Conservation (phyloP, 345 rosid genomes). For the Raphanus sativus region DNA sequence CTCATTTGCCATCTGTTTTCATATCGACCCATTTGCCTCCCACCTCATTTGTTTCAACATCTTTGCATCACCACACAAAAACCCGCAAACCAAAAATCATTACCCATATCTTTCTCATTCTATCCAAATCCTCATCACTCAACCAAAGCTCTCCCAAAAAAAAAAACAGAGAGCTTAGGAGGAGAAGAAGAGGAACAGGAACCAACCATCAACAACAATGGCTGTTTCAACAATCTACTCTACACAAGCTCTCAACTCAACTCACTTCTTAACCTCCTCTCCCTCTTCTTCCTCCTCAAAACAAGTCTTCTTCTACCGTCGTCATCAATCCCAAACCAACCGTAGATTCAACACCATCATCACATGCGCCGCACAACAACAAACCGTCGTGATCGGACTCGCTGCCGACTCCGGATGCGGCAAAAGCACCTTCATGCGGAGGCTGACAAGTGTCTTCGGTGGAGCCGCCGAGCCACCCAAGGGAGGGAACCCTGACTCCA, state of each 20-base stretch:
- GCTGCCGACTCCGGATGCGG: slow-evolving; percentile 98
- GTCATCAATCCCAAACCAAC: slow-evolving; percentile 21
- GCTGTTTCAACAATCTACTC: slow-evolving; percentile 74
- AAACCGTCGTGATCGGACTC: slow-evolving; percentile 81
- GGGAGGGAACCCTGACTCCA: slow-evolving; percentile 97
- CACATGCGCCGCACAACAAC: slow-evolving; percentile 60
- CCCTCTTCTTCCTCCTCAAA: slow-evolving; percentile 50
- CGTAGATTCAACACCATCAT: slow-evolving; percentile 46
- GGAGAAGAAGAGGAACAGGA: slow-evolving; percentile 33
- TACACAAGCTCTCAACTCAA: slow-evolving; percentile 63
- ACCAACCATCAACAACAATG: slow-evolving; percentile 41
- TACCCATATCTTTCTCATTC: slow-evolving; percentile 33
- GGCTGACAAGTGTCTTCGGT: slow-evolving; percentile 89
- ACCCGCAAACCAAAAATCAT: slow-evolving; percentile 28
- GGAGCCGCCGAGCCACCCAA: slow-evolving; percentile 93
- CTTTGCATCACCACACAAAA: slow-evolving; percentile 35
- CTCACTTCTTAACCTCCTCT: slow-evolving; percentile 57
- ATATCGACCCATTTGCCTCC: slow-evolving; percentile 35
- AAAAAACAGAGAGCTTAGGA: slow-evolving; percentile 33
- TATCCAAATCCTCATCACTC: slow-evolving; percentile 39
- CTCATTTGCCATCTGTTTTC: slow-evolving; percentile 51
- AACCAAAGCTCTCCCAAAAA: slow-evolving; percentile 36
- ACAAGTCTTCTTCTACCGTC: slow-evolving; percentile 53
- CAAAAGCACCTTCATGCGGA: slow-evolving; percentile 89
- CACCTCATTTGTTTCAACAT: slow-evolving; percentile 34